Evolutionary conservation across 225 moss, liverwort and hornwort species (phyloP).

Genomic region (Thuidium tamariscinum): DNA sequence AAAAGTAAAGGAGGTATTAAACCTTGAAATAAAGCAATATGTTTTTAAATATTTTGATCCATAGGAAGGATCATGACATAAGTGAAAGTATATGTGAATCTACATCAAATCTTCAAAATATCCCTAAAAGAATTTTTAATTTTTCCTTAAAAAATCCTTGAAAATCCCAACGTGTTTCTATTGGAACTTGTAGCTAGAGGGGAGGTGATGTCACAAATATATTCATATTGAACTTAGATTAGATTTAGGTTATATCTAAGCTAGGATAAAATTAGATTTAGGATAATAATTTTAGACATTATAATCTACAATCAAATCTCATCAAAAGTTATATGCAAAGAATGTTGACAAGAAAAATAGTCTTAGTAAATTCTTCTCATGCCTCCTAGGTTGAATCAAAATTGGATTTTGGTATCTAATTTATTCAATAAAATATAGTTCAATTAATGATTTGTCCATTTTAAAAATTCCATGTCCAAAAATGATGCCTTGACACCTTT

Average conservation of each 20-base stretch:
- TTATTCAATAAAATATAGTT: not conserved
- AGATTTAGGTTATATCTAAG: not conserved
- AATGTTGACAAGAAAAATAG: not conserved
- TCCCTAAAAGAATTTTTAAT: no score
- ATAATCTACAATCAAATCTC: not conserved
- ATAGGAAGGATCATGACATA: no score
- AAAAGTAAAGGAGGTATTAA: not conserved
- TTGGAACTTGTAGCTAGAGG: no score
- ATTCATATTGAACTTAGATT: not conserved
- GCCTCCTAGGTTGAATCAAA: not conserved
- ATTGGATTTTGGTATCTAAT: not conserved
- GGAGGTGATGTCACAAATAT: not conserved
- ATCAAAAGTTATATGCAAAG: not conserved
- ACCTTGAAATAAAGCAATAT: not conserved
- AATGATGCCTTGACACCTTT: no score
- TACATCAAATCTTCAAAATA: no score
- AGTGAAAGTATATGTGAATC: accelerated
- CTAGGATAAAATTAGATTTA: not conserved
- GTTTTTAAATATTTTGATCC: no score
- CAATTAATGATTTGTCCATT: not conserved
- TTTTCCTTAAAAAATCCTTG: no score
- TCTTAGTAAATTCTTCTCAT: not conserved
- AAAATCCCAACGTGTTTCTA: accelerated
- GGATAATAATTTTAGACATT: not conserved
- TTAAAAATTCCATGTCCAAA: no score